Conservation (phyloP, 2,329 filamentous ascomycete species). For the Penicillium sp. region DNA sequence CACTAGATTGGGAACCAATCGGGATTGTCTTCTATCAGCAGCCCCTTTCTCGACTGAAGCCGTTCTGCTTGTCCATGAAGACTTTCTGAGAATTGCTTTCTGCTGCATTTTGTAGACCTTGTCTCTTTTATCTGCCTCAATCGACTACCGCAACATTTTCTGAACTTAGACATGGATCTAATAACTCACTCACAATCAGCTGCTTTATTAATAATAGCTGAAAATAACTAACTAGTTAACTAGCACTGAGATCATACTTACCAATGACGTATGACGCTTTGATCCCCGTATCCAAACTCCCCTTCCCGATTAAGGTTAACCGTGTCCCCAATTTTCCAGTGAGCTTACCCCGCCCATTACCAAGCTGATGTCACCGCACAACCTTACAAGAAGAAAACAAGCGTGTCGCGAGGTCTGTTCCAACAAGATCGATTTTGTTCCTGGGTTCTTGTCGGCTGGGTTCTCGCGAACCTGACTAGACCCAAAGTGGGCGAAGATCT, state of each 20-base stretch:
- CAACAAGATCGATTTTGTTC: neutral
- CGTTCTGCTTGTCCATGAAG: too few relatives aligned
- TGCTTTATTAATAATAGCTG: too few relatives aligned
- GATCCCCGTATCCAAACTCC: neutral
- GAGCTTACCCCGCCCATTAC: neutral
- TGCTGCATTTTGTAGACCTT: too few relatives aligned
- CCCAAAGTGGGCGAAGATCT: neutral
- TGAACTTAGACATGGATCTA: too few relatives aligned
- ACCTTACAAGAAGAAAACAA: neutral
- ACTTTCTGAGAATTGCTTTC: too few relatives aligned
- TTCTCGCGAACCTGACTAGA: neutral
- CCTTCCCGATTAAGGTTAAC: neutral
- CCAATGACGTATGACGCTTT: neutral
- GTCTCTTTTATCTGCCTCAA: too few relatives aligned
- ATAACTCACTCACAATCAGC: too few relatives aligned
- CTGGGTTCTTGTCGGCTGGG: neutral
- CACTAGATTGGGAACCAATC: too few relatives aligned
- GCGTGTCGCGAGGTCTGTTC: neutral
- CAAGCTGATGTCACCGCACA: neutral
- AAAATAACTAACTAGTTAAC: too few relatives aligned
- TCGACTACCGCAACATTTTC: too few relatives aligned
- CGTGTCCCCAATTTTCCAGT: neutral
- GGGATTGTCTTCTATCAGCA: too few relatives aligned
- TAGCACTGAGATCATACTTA: neutral
- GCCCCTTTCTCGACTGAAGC: too few relatives aligned